Conservation (phyloP, 2,329 filamentous ascomycete species). For the Scedosporium aurantiacum region DNA sequence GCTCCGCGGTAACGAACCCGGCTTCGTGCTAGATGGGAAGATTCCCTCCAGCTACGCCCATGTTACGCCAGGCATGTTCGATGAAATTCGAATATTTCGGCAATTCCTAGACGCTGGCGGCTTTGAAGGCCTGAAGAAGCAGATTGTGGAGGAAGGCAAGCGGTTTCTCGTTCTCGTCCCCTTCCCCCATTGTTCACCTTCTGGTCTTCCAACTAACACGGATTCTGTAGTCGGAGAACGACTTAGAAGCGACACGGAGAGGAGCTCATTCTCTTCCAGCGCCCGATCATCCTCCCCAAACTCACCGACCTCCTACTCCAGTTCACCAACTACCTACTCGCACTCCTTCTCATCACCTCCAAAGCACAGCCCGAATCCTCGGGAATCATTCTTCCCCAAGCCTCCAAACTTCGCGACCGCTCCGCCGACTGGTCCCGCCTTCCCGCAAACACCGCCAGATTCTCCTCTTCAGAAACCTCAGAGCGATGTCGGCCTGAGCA, state of each 20-base stretch:
- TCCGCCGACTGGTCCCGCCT: neutral
- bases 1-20: neutral
- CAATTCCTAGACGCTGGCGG: conserved; percentile 7
- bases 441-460: neutral
- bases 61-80: neutral
- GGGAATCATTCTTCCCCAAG: neutral
- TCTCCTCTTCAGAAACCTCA: neutral
- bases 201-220: neutral
- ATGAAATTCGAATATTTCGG: neutral
- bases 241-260: conserved; percentile 3
- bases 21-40: neutral
- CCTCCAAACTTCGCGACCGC: neutral
- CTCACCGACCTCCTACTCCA: neutral
- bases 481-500: conserved; percentile 14
- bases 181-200: neutral
- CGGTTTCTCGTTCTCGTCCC: too few relatives aligned
- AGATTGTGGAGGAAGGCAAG: conserved; percentile 14
- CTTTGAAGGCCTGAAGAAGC: conserved; percentile 13
- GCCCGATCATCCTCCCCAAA: neutral
- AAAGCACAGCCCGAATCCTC: neutral
- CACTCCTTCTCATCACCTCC: neutral
- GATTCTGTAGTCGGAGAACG: conserved; percentile 2
- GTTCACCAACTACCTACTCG: neutral
- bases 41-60: neutral
- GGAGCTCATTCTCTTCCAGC: neutral